Conservation (phyloP, 2,329 filamentous ascomycete species). For the Aureobasidium uvarum region DNA sequence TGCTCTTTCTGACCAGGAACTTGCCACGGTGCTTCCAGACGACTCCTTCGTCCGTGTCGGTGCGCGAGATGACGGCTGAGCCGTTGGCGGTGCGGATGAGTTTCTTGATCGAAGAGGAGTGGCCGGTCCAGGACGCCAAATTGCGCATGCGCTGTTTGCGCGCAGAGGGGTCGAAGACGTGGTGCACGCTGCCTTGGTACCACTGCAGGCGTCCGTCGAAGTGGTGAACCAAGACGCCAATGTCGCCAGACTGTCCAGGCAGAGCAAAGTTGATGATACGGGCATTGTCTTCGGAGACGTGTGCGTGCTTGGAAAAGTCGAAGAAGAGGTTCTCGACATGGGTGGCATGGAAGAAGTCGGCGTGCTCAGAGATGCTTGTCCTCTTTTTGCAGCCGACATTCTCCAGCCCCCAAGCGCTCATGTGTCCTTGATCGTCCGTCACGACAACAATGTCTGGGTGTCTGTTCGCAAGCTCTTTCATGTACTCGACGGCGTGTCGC, state of each 20-base stretch:
- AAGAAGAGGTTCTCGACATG: conserved; percentile 63
- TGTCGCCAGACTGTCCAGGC: conserved; percentile 3
- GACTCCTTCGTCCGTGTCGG: conserved; percentile 72
- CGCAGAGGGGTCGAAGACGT: conserved; percentile 72
- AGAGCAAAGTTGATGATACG: conserved; percentile 65
- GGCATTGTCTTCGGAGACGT: conserved; percentile 55
- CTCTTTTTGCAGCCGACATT: conserved; percentile 71
- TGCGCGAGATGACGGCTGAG: conserved; percentile 75
- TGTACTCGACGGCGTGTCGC: conserved; percentile 71
- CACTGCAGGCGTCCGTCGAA: conserved; percentile 84
- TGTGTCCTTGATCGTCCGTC: conserved; percentile 75
- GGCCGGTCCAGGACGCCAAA: conserved; percentile 75
- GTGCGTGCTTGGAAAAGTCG: conserved; percentile 40
- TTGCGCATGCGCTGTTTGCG: conserved; percentile 59
- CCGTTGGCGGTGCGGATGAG: conserved; percentile 84
- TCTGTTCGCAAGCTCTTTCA: conserved; percentile 81
- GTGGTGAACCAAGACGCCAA: conserved; percentile 68
- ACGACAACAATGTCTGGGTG: conserved; percentile 85
- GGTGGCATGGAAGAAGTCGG: conserved; percentile 76
- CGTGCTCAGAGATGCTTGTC: conserved; percentile 42
- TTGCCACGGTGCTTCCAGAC: conserved; percentile 73
- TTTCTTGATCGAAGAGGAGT: conserved; percentile 76
- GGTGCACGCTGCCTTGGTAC: conserved; percentile 73
- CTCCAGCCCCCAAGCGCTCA: conserved; percentile 92
- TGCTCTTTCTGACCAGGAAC: conserved; percentile 64